Evolutionary conservation across 768 basidiomycete species (phyloP), one percentile per base, ranked within the genome.

Genomic region (Auriscalpium orientale): DNA sequence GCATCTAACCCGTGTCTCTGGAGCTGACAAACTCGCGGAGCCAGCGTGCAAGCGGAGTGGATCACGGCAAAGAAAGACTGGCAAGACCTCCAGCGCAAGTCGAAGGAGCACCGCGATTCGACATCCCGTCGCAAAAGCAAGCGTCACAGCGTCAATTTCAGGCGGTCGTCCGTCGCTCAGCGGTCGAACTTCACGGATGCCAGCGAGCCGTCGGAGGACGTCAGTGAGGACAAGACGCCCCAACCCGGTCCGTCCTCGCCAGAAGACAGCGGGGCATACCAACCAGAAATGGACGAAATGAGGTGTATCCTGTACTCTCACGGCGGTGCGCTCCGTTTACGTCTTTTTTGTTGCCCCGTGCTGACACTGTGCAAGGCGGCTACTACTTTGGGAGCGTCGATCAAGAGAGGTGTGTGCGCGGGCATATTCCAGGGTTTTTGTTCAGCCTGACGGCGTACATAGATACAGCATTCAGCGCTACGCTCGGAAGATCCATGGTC

Each of bases 401-500:
- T 65, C 87, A 87, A 64, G 85, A 89, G 66, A 77, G 87, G 81
- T 85, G 49, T 45, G 58, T 36, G 53, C 1, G 22, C 54, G 20
- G 46, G 49, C 12, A 12, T 50, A 13, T 51, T 37, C 37, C 48
- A 46, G 35, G 18, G n/a, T 38, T 20, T 10, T 11, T 15, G 18
- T 20, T 3, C 15, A 9, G n/a, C 3, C 49, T 50, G 44, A 45
- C 53, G 15, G 44, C 21, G 12, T 52, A 4, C 35, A 34, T 55
- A 86, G 85, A 65, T 82, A 88, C 53, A 82, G 81, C 62, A 85
- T 91, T 46, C 88, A 91, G 67, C 80, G 93, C 21, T 82, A 84
- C 64, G 95, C 95, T 7, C 82, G 94, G 44, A 98, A 98, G 71
- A 92, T 92, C 68, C 91, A 85, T 57, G 95, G 95, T 1, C 81